These are phyloP conservation scores for Amborella trichopoda DNA, from an alignment of 164 flowering plant genomes.

Conservation along the genomic window DNA sequence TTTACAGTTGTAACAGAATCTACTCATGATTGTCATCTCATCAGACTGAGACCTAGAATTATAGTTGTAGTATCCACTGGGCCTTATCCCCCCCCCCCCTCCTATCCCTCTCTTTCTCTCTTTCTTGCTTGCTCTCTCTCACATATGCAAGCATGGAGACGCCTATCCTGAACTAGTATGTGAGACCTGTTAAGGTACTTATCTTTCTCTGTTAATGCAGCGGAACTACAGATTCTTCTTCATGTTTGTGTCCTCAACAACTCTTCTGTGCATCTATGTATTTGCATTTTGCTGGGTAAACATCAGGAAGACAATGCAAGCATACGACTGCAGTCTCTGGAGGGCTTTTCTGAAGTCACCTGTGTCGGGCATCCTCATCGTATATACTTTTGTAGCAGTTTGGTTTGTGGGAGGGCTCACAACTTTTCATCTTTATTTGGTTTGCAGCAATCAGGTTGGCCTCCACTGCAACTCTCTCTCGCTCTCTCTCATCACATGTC, in stretches of 20 bases:
- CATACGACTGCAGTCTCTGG: conserved; percentile 26
- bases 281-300: conserved; percentile 57
- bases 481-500: background rate
- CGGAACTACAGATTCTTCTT: conserved; percentile 69
- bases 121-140: too few relatives aligned
- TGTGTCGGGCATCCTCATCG: conserved; percentile 44
- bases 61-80: too few relatives aligned
- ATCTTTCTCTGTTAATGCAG: conserved; percentile 22
- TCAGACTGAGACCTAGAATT: too few relatives aligned
- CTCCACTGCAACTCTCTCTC: too few relatives aligned
- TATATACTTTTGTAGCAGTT: conserved; percentile 43
- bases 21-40: too few relatives aligned
- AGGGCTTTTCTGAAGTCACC: conserved; percentile 38
- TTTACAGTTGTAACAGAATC: too few relatives aligned
- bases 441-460: conserved; percentile 68
- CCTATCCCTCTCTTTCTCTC: too few relatives aligned
- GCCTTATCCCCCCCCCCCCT: too few relatives aligned
- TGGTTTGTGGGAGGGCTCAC: conserved; percentile 93
- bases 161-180: too few relatives aligned
- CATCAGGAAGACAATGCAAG: conserved; percentile 29
- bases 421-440: conserved; percentile 51
- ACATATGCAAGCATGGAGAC: too few relatives aligned
- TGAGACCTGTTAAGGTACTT: too few relatives aligned
- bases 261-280: conserved; percentile 57
- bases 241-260: conserved; percentile 64